Conservation (phyloP, 2,329 filamentous ascomycete genomes). For the Pseudogymnoascus sp. region DNA sequence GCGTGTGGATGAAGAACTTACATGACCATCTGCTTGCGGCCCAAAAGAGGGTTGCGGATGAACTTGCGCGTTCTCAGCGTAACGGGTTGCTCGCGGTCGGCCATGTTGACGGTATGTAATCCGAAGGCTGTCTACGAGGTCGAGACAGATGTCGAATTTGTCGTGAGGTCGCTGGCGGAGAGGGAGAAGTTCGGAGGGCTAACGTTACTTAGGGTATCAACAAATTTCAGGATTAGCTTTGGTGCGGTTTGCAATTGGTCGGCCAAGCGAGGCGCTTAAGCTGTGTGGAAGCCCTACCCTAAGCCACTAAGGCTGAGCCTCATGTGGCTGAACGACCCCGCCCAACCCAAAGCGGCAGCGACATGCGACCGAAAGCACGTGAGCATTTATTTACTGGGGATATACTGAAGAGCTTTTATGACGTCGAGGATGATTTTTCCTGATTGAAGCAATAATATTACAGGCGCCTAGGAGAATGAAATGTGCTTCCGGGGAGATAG, state of each 20-base stretch:
- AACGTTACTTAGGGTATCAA: slow-evolving; percentile 10
- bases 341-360: slow-evolving; percentile 6
- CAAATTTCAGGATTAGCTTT: slow-evolving; percentile 11
- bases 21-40: slow-evolving; percentile 99
- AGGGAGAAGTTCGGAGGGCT: slow-evolving; percentile 13
- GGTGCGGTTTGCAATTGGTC: slow-evolving; percentile 8
- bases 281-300: slow-evolving; percentile 8
- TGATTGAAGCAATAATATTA: slow-evolving; percentile 17
- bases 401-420: slow-evolving; percentile 2
- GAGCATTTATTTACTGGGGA: not conserved
- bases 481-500: slow-evolving; percentile 20
- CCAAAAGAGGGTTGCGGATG: slow-evolving; percentile 98
- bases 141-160: slow-evolving; percentile 26
- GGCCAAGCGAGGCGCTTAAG: not conserved
- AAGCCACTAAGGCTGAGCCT: slow-evolving; percentile 9
- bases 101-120: slow-evolving; percentile 64
- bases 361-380: slow-evolving; percentile 1
- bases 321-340: slow-evolving; percentile 8
- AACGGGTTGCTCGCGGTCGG: slow-evolving; percentile 70
- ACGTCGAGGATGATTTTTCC: not conserved
- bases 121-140: slow-evolving; percentile 26
- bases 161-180: slow-evolving; percentile 20
- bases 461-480: slow-evolving; percentile 16
- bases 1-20: slow-evolving; percentile 49
- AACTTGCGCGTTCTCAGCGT: slow-evolving; percentile 98